Evolutionary conservation across 805 yeast genomes (phyloP), one percentile per base, ranked within the genome.

Genomic region (Candida berthetii): DNA sequence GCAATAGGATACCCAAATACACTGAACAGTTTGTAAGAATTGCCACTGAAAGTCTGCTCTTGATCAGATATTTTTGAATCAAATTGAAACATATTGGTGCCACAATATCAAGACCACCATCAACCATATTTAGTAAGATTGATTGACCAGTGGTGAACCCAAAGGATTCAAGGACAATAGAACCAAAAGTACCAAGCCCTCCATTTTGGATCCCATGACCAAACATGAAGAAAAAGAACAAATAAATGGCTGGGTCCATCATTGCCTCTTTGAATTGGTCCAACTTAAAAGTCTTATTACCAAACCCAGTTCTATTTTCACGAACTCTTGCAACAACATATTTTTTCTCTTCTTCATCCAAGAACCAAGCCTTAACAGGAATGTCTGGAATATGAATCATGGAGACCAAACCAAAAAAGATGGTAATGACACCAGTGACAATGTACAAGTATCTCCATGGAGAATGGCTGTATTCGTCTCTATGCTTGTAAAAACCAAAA

Each of bases 401-500:
- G 35, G 70, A 55, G 2, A 68, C 28, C 13, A 69, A 28, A 10
- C 79, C 81, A 17, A 72, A 48, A 10, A 65, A 48, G 10, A 74
- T 54, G 2, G 84, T 76, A 39, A 77, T 62, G 13, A 62, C 54
- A 9, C 87, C 87, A 24, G 71, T 63, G 18, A 76, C 64, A 34
- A 80, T 58, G 50, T 67, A 80, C 3, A 76, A 52, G 11, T 71
- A 48, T 51, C 69, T 72, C 85, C 85, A 80, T 3, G 76, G 58
- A 3, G 52, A 62, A 4, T 72, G 50, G 28, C 61, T 42, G 29
- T 27, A 27, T 7, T 41, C 33, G 15, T 55, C 60, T 7, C 47
- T 54, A 50, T 69, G 58, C 1, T 38, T 38, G 44, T 63, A 54
- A 36, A 70, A 49, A 2, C 74, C 78, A 48, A 72, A 75, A 1